A percentile compares a stretch with the other conserved stretches of the same genome.
These are phyloP conservation scores for Cladosporium sp. DNA, from an alignment of 2,329 filamentous ascomycete genomes.

Conservation along the genomic window DNA sequence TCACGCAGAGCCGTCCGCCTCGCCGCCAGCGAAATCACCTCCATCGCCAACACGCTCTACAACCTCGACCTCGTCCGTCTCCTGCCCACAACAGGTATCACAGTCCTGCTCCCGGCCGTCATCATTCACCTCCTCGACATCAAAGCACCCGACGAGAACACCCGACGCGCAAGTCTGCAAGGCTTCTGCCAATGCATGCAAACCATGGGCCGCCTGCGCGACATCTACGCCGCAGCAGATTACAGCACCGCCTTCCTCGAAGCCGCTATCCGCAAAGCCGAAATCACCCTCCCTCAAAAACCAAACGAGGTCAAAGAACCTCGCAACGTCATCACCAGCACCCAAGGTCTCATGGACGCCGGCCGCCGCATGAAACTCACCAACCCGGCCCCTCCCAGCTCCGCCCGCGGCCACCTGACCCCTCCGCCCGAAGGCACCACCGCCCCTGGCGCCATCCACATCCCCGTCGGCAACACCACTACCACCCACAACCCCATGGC, in stretches of 20 bases:
- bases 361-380: slow-evolving; percentile 44
- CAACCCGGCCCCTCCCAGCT: slow-evolving; percentile 8
- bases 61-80: slow-evolving; percentile 72
- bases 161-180: slow-evolving; percentile 71
- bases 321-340: slow-evolving; percentile 41
- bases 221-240: slow-evolving; percentile 91
- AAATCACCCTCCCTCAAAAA: slow-evolving; percentile 65
- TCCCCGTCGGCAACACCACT: not conserved
- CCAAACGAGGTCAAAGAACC: slow-evolving; percentile 36
- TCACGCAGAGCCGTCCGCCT: slow-evolving; percentile 81
- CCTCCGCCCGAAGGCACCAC: slow-evolving; percentile 34
- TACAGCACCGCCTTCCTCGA: slow-evolving; percentile 95
- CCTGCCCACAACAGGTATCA: slow-evolving; percentile 86
- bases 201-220: slow-evolving; percentile 81
- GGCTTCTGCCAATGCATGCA: slow-evolving; percentile 92
- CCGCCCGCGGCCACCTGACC: slow-evolving; percentile 30
- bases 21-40: slow-evolving; percentile 82
- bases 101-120: slow-evolving; percentile 86
- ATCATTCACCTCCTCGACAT: slow-evolving; percentile 93
- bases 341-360: slow-evolving; percentile 51
- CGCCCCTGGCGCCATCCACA: not conserved
- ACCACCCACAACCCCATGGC: slow-evolving; percentile 17
- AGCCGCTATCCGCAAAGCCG: slow-evolving; percentile 83
- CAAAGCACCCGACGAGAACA: slow-evolving; percentile 74
- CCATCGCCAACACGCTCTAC: slow-evolving; percentile 77